A percentile compares a stretch with the other conserved stretches of the same genome.
Conservation (phyloP, 306 rosid species). For the Cucumis melo region DNA sequence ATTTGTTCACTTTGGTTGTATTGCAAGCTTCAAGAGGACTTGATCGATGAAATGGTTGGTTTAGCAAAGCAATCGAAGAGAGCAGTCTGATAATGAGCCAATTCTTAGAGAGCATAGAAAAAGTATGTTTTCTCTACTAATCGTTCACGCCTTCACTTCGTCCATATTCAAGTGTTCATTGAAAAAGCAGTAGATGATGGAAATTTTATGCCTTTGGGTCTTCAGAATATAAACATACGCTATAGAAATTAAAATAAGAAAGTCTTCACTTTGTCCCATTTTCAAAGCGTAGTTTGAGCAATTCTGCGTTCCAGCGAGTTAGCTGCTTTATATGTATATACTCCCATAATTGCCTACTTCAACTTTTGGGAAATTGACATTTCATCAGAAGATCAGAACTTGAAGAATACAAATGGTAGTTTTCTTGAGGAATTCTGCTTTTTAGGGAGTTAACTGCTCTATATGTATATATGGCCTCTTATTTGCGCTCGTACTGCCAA, state of each 20-base stretch:
- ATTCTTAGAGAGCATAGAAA: slow-evolving; percentile 61
- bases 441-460: too few species aligned
- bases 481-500: too few species aligned
- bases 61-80: slow-evolving; percentile 86
- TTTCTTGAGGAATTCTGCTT: neutral
- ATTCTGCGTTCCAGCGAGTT: neutral
- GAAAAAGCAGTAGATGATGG: neutral
- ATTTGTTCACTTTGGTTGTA: slow-evolving; percentile 23
- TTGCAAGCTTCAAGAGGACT: slow-evolving; percentile 63
- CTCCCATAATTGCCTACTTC: neutral
- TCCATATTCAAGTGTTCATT: too few species aligned
- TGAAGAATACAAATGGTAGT: neutral
- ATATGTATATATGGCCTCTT: too few species aligned
- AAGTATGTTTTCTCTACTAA: slow-evolving; percentile 24
- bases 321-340: neutral
- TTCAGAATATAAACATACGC: neutral
- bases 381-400: neutral
- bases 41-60: slow-evolving; percentile 91
- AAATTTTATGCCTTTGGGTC: neutral
- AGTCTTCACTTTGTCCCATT: neutral
- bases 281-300: neutral
- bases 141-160: too few species aligned
- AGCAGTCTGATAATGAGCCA: slow-evolving; percentile 72
- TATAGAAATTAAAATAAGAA: neutral
- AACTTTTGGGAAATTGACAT: neutral